These are phyloP conservation scores for Penicillium rolfsii DNA, from an alignment of 2,329 filamentous ascomycete species.

Conservation along the genomic window DNA sequence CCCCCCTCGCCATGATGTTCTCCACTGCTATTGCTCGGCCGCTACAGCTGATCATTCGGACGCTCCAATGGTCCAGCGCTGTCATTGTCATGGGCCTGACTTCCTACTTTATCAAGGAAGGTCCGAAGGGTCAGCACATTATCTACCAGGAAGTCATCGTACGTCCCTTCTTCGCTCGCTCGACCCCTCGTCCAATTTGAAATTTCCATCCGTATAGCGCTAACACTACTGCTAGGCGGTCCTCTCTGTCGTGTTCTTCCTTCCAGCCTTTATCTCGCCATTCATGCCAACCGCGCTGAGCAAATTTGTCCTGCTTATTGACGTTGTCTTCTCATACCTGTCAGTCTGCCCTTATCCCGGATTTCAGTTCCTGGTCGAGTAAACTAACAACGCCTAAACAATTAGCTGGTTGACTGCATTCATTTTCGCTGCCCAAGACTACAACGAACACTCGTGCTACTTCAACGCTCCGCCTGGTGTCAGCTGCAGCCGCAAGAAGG, in stretches of 20 bases:
- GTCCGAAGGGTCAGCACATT: constrained; percentile 25
- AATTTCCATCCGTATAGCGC: neutral
- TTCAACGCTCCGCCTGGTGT: constrained; percentile 38
- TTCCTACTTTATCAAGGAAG: constrained; percentile 25
- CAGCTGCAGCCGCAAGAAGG: constrained; percentile 44
- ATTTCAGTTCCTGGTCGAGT: neutral
- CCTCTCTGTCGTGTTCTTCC: constrained; percentile 47
- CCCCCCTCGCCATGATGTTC: constrained; percentile 22
- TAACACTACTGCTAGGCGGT: constrained; percentile 30
- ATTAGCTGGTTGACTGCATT: constrained; percentile 53
- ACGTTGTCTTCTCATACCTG: constrained; percentile 53
- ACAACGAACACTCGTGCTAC: constrained; percentile 39
- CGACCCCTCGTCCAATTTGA: neutral
- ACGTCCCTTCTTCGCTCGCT: neutral
- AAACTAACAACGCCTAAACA: constrained; percentile 5
- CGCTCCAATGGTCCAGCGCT: constrained; percentile 28
- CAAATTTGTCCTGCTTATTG: constrained; percentile 45
- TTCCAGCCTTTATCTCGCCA: constrained; percentile 47
- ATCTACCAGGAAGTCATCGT: constrained; percentile 33
- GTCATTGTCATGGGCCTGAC: constrained; percentile 32
- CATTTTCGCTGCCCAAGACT: constrained; percentile 54
- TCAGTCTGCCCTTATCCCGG: constrained; percentile 30
- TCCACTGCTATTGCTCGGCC: constrained; percentile 35
- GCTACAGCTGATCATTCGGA: constrained; percentile 33
- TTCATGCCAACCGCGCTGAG: constrained; percentile 43